Evolutionary conservation across 2,329 filamentous ascomycete genomes (phyloP).

Genomic region (Pseudogymnoascus sp.): DNA sequence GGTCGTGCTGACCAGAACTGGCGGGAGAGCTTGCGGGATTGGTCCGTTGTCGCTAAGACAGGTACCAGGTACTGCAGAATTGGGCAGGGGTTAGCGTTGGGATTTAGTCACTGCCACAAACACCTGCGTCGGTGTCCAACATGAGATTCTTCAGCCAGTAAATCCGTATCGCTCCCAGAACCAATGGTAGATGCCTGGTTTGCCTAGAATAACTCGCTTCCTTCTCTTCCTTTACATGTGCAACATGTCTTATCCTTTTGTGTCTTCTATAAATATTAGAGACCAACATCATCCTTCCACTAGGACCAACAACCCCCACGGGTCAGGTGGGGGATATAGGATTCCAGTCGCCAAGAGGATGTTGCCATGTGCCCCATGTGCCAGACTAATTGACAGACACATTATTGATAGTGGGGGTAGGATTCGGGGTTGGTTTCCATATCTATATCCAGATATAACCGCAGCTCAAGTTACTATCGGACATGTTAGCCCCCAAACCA

Average conservation of each 20-base stretch:
- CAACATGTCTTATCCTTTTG: background rate
- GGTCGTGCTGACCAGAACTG: background rate
- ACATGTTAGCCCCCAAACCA: background rate
- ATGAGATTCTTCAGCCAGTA: background rate
- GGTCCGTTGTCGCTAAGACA: background rate
- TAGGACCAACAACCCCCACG: background rate
- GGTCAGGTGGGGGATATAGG: background rate
- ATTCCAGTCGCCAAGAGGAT: background rate
- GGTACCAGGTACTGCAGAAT: constrained; percentile 2
- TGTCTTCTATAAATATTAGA: constrained; percentile 1
- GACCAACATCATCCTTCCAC: background rate
- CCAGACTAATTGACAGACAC: background rate
- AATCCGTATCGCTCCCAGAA: background rate
- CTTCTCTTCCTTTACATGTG: background rate
- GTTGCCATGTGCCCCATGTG: background rate
- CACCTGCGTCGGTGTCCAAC: background rate
- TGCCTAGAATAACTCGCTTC: background rate
- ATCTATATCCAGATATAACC: background rate
- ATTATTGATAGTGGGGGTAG: background rate
- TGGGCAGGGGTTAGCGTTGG: background rate
- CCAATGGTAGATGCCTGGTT: background rate
- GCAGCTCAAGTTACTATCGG: background rate
- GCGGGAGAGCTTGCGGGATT: background rate
- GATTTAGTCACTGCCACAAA: background rate
- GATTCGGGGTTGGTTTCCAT: background rate